Conservation (phyloP, 768 basidiomycete species). For the Boletus patriciae region DNA sequence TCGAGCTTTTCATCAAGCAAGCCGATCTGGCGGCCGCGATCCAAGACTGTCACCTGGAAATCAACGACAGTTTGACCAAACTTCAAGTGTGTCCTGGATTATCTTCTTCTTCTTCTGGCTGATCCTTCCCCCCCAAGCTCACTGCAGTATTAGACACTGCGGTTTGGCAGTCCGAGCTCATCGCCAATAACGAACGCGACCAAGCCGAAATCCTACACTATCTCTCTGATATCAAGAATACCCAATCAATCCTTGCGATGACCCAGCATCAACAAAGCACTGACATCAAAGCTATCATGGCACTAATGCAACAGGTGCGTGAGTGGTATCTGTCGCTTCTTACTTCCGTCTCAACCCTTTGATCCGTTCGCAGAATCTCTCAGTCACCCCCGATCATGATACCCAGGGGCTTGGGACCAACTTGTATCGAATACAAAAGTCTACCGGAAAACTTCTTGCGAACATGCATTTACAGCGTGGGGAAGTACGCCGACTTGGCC, state of each 20-base stretch:
- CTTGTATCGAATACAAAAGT: slow-evolving; percentile 49
- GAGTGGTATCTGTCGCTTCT: background rate
- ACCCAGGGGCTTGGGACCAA: slow-evolving; percentile 49
- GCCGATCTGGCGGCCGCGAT: slow-evolving; percentile 45
- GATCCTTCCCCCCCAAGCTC: slow-evolving; percentile 34
- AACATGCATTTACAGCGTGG: slow-evolving; percentile 51
- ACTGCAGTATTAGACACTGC: slow-evolving; percentile 46
- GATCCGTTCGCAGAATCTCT: slow-evolving; percentile 24
- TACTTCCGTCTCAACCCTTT: slow-evolving; percentile 8
- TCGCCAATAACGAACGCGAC: slow-evolving; percentile 40
- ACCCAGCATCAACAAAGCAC: slow-evolving; percentile 35
- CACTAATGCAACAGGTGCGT: slow-evolving; percentile 49
- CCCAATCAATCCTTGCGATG: slow-evolving; percentile 37
- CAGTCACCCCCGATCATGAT: slow-evolving; percentile 13
- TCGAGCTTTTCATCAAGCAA: slow-evolving; percentile 49
- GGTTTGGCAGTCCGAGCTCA: slow-evolving; percentile 49
- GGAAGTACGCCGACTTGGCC: slow-evolving; percentile 50
- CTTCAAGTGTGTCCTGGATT: slow-evolving; percentile 41
- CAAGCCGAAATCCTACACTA: slow-evolving; percentile 43
- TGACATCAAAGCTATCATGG: slow-evolving; percentile 45
- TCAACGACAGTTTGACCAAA: slow-evolving; percentile 46
- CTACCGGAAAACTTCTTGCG: slow-evolving; percentile 48
- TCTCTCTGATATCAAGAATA: slow-evolving; percentile 45
- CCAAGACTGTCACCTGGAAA: slow-evolving; percentile 42
- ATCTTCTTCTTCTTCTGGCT: slow-evolving; percentile 4